Base-by-base conservation (phyloP, 192 early-diverging fungal genomes). In the Rhizophagus prolifer region DNA sequence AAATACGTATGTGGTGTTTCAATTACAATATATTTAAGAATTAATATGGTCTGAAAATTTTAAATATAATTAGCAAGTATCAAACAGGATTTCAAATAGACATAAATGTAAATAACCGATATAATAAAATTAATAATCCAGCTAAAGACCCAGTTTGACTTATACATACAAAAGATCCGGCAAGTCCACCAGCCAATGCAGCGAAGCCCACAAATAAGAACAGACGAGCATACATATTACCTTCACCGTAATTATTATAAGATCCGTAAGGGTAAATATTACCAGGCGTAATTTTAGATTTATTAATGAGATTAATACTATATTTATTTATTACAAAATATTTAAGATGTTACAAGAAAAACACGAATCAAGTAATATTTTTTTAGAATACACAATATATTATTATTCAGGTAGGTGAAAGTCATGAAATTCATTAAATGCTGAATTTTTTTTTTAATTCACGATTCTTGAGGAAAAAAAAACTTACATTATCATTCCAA, bases 201-300 rank as follows among this genome's bases (percentile, higher is more conserved):
- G 88, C 85, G 77, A 89, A 89, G 13, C 88, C 88, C 25, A 88
- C 68, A 83, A 89, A 89, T n/a, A 89, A 75, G 59, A 86, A 85
- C 1, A 87, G 46, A 36, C 87, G 77, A 23, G 86, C 86, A 44
- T 44, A 12, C 41, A 44, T 44, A 44, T 44, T 44, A 44, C 9
- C 10, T 44, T 44, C 41, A 44, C 10, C 10, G 10, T 44, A 44
- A n/a, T n/a, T n/a, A n/a, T n/a, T n/a, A n/a, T n/a, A n/a, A n/a
- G n/a, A n/a, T 38, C 36, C 36, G 41, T 44, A 44, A 44, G 41
- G 1, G 84, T 87, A 26, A 79, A 38, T 7, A 38, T 38, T 38
- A 81, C 25, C 88, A 21, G 79, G 79, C 28, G 81, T 78, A 28
- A 89, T 64, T 9, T 83, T 70, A 9, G 81, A 83, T 68, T 89